Base-by-base conservation (phyloP, 2,329 filamentous ascomycete genomes). In the Oidium heveae region DNA sequence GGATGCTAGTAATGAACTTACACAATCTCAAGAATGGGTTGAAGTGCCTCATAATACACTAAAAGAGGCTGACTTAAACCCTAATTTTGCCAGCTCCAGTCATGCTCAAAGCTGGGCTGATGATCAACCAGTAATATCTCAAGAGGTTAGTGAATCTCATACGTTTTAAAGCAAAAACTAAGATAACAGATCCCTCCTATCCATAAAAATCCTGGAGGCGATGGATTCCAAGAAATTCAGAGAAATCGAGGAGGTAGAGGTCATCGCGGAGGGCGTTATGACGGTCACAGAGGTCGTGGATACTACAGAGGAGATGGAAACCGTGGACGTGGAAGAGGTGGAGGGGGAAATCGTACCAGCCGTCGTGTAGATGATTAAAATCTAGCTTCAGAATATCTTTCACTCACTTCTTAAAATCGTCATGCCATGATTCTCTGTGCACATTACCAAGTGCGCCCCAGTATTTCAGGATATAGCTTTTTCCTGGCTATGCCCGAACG, bases 91-190 rank as follows among this genome's bases (percentile, higher is more conserved):
- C 41, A 64, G 69, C 55, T 73, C 74, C 62, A 72, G 72, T 33
- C 74, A 75, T 62, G 73, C 72, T 43, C 79, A 82, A 64, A 86
- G 80, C 62, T 93, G 85, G 85, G 85, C 85, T 28, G 86, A 94
- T 62, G 84, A 91, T 57, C 76, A 84, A 61, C 77, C 82, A 18
- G 76, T 79, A 57, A 67, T 66, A 55, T 66, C 66, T 43, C 55
- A 52, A 33, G 69, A 71, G 64, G 72, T 75, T 65, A 60, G 69
- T 63, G 24, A 33, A 6, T 37, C 3, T 44, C 20, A 24, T 32
- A 36, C 6, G n/a, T 28, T 52, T 41, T 10, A 46, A 9, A 32
- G 44, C 28, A 43, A 46, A 22, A 54, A 32, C 37, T 56, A 53
- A 61, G 58, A 59, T 34, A 54, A n/a, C 50, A 63, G 56, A 56